phyloP scores from a whole-genome alignment of 345 rosid genomes.

The Passiflora organensis region DNA sequence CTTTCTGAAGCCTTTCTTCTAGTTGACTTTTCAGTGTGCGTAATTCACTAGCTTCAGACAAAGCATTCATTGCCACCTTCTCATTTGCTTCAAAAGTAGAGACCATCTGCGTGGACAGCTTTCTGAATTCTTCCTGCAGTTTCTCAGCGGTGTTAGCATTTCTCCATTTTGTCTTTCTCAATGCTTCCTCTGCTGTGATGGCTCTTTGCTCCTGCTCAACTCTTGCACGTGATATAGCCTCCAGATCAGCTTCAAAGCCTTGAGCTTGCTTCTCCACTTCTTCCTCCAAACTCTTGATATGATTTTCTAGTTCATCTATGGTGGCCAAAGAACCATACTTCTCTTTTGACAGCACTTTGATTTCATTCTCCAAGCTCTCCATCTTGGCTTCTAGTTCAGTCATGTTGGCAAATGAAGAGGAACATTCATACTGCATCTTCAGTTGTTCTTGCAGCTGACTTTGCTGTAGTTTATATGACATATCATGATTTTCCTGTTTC shows the following conservation, averaged over 20 bases:
- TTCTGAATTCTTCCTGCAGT: slow-evolving; percentile 75
- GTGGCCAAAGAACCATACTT: slow-evolving; percentile 27
- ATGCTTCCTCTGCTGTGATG: slow-evolving; percentile 71
- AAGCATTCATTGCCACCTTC: slow-evolving; percentile 69
- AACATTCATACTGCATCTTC: slow-evolving; percentile 67
- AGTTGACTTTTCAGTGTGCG: slow-evolving; percentile 50
- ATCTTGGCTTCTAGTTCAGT: slow-evolving; percentile 23
- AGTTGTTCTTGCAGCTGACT: slow-evolving; percentile 74
- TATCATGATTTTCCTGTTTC: slow-evolving; percentile 76
- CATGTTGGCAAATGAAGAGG: slow-evolving; percentile 32
- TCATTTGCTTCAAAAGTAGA: slow-evolving; percentile 75
- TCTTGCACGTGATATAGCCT: slow-evolving; percentile 43
- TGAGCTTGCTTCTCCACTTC: slow-evolving; percentile 59
- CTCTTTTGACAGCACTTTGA: slow-evolving; percentile 22
- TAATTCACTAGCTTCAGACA: slow-evolving; percentile 64
- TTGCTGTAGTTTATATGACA: slow-evolving; percentile 76
- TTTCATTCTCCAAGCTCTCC: slow-evolving; percentile 23
- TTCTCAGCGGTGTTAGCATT: slow-evolving; percentile 71
- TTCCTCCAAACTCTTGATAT: slow-evolving; percentile 53
- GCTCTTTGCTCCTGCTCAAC: slow-evolving; percentile 79
- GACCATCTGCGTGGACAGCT: slow-evolving; percentile 70
- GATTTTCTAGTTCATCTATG: slow-evolving; percentile 46
- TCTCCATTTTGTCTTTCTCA: slow-evolving; percentile 60
- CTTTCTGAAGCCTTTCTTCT: slow-evolving; percentile 56
- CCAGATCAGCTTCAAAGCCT: slow-evolving; percentile 59